Conservation (phyloP, 148 eudicot species). For the Fagopyrum homotropicum region DNA sequence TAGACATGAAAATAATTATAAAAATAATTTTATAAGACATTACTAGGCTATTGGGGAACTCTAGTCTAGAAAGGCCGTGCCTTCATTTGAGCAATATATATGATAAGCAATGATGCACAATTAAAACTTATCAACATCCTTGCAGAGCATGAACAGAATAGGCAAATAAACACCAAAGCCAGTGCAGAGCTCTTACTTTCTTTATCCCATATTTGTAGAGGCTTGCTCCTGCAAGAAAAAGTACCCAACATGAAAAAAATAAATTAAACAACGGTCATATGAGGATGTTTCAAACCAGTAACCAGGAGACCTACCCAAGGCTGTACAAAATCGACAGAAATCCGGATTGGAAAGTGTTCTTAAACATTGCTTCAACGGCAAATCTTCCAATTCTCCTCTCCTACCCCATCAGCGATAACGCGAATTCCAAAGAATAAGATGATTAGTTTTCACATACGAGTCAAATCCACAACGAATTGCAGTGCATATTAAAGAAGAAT, state of each 20-base stretch:
- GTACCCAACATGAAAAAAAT: neutral
- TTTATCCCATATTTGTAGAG: conserved; percentile 98
- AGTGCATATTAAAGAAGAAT: neutral
- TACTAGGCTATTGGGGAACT: neutral
- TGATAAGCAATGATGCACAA: neutral
- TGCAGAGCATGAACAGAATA: neutral
- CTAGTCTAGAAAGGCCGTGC: neutral
- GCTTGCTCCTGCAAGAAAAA: conserved; percentile 70
- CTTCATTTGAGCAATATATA: neutral
- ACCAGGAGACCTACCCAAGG: conserved; percentile 56
- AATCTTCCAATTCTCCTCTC: conserved; percentile 1
- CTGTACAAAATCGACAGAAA: conserved; percentile 84
- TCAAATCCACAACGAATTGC: conserved; percentile 2
- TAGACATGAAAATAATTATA: neutral
- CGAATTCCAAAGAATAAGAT: neutral
- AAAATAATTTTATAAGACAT: neutral
- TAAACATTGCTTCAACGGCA: conserved; percentile 48
- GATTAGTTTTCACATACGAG: neutral
- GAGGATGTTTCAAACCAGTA: neutral
- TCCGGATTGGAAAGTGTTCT: conserved; percentile 95
- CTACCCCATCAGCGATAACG: neutral
- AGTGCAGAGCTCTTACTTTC: conserved; percentile 46
- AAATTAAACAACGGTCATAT: neutral
- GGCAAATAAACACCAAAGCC: neutral
- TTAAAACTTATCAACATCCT: neutral